phyloP scores from a whole-genome alignment of 176 grass and related monocot genomes.

The Chloris gayana region DNA sequence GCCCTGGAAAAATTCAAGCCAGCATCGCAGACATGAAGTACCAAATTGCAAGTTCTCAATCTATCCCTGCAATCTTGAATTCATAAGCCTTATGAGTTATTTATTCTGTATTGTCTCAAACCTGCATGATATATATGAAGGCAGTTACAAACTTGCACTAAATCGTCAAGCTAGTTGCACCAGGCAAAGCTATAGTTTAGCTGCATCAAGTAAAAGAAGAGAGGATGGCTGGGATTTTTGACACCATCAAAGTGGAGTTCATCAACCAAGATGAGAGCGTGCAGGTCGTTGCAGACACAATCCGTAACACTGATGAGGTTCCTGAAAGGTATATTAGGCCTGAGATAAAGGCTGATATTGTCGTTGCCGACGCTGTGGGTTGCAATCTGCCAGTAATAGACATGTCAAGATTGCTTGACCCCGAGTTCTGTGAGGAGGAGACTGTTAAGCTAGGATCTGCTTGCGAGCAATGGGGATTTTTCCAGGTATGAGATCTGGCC shows the following conservation, averaged over 20 bases:
- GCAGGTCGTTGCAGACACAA: conserved; percentile 43
- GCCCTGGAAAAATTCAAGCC: too few species aligned
- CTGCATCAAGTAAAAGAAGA: neutral
- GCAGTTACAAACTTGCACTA: too few species aligned
- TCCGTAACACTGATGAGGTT: conserved; percentile 4
- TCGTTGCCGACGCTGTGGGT: neutral
- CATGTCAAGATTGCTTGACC: conserved; percentile 41
- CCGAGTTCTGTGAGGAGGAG: conserved; percentile 41
- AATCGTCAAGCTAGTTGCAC: too few species aligned
- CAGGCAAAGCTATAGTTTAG: neutral
- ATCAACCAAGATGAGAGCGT: conserved; percentile 36
- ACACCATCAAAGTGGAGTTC: conserved; percentile 37
- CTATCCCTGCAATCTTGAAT: too few species aligned
- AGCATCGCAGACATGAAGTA: too few species aligned
- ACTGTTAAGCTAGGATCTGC: conserved; percentile 47
- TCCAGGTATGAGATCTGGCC: conserved; percentile 34
- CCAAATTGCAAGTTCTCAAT: too few species aligned
- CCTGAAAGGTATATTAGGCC: conserved; percentile 44
- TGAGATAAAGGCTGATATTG: conserved; percentile 19
- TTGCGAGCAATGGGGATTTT: conserved; percentile 61
- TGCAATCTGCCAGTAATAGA: conserved; percentile 37
- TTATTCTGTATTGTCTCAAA: too few species aligned
- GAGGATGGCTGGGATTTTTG: conserved; percentile 25
- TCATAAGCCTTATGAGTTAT: too few species aligned
- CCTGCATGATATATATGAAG: too few species aligned